A percentile compares a stretch with the other conserved stretches of the same genome.
Evolutionary conservation across 2,329 filamentous ascomycete species (phyloP).

Genomic region (Exophiala sp.): DNA sequence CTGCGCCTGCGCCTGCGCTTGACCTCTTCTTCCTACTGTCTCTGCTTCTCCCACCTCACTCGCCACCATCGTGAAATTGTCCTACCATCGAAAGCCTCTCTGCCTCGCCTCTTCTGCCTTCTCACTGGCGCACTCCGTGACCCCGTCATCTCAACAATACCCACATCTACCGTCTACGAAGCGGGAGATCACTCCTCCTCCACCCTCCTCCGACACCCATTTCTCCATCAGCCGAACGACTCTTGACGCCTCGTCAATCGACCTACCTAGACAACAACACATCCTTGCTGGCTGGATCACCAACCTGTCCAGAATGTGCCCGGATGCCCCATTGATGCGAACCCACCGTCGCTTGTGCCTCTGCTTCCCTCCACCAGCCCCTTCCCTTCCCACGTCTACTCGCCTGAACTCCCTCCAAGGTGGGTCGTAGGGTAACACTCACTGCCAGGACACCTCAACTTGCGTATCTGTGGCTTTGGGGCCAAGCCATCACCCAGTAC

Average conservation of each 20-base stretch:
- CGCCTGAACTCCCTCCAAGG: constrained; percentile 2
- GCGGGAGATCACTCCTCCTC: not conserved
- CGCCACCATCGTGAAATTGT: not conserved
- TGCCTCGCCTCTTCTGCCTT: not conserved
- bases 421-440: constrained; percentile 15
- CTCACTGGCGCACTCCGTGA: not conserved
- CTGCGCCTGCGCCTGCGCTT: no score
- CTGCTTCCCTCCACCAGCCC: not conserved
- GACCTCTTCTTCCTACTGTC: no score
- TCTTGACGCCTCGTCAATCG: constrained; percentile 2
- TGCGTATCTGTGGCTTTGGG: constrained; percentile 6
- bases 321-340: not conserved
- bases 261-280: constrained; percentile 4
- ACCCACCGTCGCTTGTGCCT: not conserved
- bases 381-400: not conserved
- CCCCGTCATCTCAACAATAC: not conserved
- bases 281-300: constrained; percentile 1
- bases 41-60: not conserved
- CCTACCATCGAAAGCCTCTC: not conserved
- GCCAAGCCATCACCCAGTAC: constrained; percentile 1
- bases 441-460: constrained; percentile 2
- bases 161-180: not conserved
- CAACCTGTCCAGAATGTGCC: constrained; percentile 4
- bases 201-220: not conserved
- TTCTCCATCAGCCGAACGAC: not conserved